phyloP scores from a whole-genome alignment of 2,329 filamentous ascomycete species.

The Chaetothyriales sp. region DNA sequence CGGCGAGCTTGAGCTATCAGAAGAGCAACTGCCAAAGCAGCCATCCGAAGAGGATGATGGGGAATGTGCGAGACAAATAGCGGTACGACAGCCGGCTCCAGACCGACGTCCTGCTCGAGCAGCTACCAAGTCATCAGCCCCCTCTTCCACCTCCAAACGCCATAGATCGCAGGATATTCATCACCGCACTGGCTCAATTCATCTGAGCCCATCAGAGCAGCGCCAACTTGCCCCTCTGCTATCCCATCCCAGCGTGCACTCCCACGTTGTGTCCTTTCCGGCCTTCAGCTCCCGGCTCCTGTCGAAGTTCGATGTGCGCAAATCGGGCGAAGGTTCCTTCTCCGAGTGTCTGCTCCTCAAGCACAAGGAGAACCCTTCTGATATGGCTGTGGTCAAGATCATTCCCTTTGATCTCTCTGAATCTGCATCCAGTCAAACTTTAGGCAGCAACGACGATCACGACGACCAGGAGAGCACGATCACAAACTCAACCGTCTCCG shows the following conservation, averaged over 20 bases:
- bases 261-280: slow-evolving; percentile 11
- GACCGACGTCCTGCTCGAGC: slow-evolving; percentile 1
- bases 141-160: background rate
- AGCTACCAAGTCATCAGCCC: background rate
- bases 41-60: background rate
- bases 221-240: background rate
- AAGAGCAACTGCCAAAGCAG: background rate
- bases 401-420: slow-evolving; percentile 25
- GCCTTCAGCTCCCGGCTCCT: slow-evolving; percentile 12
- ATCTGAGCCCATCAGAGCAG: background rate
- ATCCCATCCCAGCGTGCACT: background rate
- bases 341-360: slow-evolving; percentile 48
- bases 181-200: background rate
- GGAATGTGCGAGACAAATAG: background rate
- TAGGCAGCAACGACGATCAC: slow-evolving; percentile 6
- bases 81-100: slow-evolving; percentile 1
- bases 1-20: too few relatives aligned
- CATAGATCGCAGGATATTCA: background rate
- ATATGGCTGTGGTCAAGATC: slow-evolving; percentile 30
- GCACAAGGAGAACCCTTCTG: slow-evolving; percentile 21
- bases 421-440: background rate
- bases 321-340: slow-evolving; percentile 52
- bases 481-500: slow-evolving; percentile 32
- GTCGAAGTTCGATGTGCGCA: slow-evolving; percentile 35
- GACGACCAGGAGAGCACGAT: slow-evolving; percentile 6